Conservation (phyloP, 2,329 filamentous ascomycete species). For the Akanthomyces muscarius region DNA sequence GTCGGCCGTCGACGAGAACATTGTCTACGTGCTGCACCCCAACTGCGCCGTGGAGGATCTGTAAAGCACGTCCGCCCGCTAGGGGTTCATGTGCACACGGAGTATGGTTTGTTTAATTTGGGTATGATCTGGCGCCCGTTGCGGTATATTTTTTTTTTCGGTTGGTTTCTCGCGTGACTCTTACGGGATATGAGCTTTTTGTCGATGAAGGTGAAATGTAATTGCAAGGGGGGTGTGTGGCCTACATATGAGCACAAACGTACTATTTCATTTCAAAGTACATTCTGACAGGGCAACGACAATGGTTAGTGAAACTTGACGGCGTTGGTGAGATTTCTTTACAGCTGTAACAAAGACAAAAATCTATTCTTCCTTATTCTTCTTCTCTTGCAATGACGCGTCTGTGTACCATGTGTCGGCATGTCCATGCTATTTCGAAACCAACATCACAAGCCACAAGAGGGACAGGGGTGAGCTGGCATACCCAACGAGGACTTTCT, state of each 20-base stretch:
- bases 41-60: conserved; percentile 79
- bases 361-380: conserved; percentile 14
- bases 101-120: conserved; percentile 7
- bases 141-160: not conserved
- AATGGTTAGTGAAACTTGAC: not conserved
- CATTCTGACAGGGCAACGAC: not conserved
- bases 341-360: conserved; percentile 16
- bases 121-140: not conserved
- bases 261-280: not conserved
- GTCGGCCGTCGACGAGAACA: conserved; percentile 32
- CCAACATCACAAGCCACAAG: conserved; percentile 1
- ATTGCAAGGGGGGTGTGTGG: not conserved
- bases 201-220: not conserved
- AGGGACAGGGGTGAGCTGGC: not conserved
- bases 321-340: conserved; percentile 12
- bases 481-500: not conserved
- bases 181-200: not conserved
- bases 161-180: too few relatives aligned
- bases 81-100: not conserved
- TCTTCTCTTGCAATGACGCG: conserved; percentile 12
- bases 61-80: conserved; percentile 24
- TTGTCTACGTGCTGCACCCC: conserved; percentile 87
- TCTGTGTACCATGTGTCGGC: not conserved
- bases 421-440: conserved; percentile 2
- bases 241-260: not conserved